Base-by-base conservation (phyloP, 225 moss, liverwort and hornwort species). In the Polytrichum formosum region DNA sequence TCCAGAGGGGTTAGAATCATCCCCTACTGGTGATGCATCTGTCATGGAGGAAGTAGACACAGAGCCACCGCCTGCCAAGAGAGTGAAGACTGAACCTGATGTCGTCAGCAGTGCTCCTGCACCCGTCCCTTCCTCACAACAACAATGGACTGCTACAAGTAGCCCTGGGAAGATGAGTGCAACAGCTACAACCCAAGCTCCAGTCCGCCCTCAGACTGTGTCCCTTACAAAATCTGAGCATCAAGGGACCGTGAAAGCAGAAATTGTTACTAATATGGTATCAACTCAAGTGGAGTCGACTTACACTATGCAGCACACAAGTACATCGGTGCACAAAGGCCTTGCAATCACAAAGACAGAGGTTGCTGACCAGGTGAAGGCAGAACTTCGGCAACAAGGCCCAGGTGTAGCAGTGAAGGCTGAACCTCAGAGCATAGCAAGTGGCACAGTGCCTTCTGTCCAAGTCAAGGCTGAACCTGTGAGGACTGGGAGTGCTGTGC, bases 21-120 rank as follows among this genome's bases (percentile, higher is more conserved):
- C 80, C 28, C 80, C 79, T 35, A 63, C 83, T 53, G 84, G 82
- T 28, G 81, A 82, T 21, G 67, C 79, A 54, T 29, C 73, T 72
- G 68, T 72, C 23, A 56, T 78, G 60, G 79, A 81, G 65, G 97
- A 94, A 63, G 70, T 71, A 67, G 96, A 93, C 63, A 66, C 83
- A 53, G 91, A 92, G 66, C 84, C 85, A 78, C 92, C 94, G 17
- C 89, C 92, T 66, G 75, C 88, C 2, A 98, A 98, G 67, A 79
- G 92, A 75, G 85, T 84, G 16, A 98, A 94, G 79, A 66, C 73
- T 30, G 97, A 93, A 73, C 26, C 79, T 72, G 77, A 75, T 33
- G 67, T 35, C 72, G 73, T 64, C 53, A 79, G 68, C 61, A 81
- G 60, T 73, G 56, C 85, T 66, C 63, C 61, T 72, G 20, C 68